Percentiles rank a stretch among this genome's conserved stretches.
These are phyloP conservation scores for Colletotrichum orchidophilum DNA, from an alignment of 2,329 filamentous ascomycete species.

Conservation along the genomic window DNA sequence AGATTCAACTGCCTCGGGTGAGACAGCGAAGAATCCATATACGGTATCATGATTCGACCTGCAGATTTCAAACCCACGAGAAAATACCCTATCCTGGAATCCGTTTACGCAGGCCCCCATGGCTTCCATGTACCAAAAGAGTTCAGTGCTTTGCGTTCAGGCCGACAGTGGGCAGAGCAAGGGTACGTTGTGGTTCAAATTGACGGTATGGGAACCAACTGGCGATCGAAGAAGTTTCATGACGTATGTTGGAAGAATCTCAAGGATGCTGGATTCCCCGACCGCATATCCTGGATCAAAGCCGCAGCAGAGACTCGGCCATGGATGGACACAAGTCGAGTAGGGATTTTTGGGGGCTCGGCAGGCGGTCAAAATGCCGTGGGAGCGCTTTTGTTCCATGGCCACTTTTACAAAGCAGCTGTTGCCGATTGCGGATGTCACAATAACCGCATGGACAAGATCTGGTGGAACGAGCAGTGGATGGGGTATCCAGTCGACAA, in stretches of 20 bases:
- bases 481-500: slow-evolving; percentile 45
- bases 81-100: slow-evolving; percentile 41
- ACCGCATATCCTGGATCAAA: slow-evolving; percentile 42
- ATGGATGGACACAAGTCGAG: slow-evolving; percentile 41
- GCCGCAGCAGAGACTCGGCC: slow-evolving; percentile 39
- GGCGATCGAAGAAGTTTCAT: slow-evolving; percentile 42
- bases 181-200: slow-evolving; percentile 42
- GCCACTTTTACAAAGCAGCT: slow-evolving; percentile 42
- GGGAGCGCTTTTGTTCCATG: slow-evolving; percentile 40
- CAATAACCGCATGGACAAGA: slow-evolving; percentile 44
- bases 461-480: slow-evolving; percentile 45
- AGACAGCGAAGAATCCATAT: neutral
- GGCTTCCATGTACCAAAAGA: slow-evolving; percentile 38
- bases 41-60: slow-evolving; percentile 25
- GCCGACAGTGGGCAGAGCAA: slow-evolving; percentile 39
- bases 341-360: slow-evolving; percentile 42
- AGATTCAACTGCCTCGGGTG: neutral
- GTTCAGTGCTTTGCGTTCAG: slow-evolving; percentile 34
- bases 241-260: slow-evolving; percentile 43
- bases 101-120: slow-evolving; percentile 42
- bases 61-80: slow-evolving; percentile 37
- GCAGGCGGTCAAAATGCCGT: slow-evolving; percentile 43
- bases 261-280: slow-evolving; percentile 40
- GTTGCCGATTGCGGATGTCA: slow-evolving; percentile 42
- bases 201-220: slow-evolving; percentile 46